A percentile compares a stretch with the other conserved stretches of the same genome.
These are phyloP conservation scores for Grifola frondosa DNA, from an alignment of 1,284 basidiomycete species.

Conservation along the genomic window DNA sequence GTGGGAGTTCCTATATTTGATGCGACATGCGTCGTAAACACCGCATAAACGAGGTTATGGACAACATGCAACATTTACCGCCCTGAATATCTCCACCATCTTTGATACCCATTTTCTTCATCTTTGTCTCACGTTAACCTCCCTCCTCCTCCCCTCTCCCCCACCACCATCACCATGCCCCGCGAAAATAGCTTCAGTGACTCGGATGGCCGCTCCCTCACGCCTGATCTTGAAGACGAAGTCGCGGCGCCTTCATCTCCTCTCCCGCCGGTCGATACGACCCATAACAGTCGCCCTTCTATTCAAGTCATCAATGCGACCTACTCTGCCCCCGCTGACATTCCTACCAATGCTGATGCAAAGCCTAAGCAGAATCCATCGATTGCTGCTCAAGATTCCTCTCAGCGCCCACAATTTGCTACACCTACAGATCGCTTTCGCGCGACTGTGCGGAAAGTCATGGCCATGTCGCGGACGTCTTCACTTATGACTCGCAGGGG, in stretches of 20 bases:
- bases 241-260: too few relatives aligned
- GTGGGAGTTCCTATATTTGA: too few relatives aligned
- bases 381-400: too few relatives aligned
- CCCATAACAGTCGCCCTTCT: too few relatives aligned
- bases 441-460: slow-evolving; percentile 51
- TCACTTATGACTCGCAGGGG: slow-evolving; percentile 36
- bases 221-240: slow-evolving; percentile 45
- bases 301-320: slow-evolving; percentile 1
- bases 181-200: slow-evolving; percentile 62
- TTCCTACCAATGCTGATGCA: too few relatives aligned
- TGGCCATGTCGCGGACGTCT: slow-evolving; percentile 53
- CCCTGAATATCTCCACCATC: background rate
- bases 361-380: too few relatives aligned
- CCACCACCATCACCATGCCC: slow-evolving; percentile 36
- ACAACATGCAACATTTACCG: too few relatives aligned
- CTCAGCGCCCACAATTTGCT: slow-evolving; percentile 9
- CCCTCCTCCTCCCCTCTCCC: background rate
- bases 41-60: too few relatives aligned
- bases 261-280: too few relatives aligned
- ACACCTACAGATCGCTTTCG: slow-evolving; percentile 51
- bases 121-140: background rate
- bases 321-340: background rate
- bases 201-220: slow-evolving; percentile 56
- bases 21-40: too few relatives aligned
- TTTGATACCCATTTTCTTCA: background rate